Percentiles rank a stretch among this genome's conserved stretches.
Conservation (phyloP, 495 filamentous ascomycete species). For the Trichoderma gamsii region DNA sequence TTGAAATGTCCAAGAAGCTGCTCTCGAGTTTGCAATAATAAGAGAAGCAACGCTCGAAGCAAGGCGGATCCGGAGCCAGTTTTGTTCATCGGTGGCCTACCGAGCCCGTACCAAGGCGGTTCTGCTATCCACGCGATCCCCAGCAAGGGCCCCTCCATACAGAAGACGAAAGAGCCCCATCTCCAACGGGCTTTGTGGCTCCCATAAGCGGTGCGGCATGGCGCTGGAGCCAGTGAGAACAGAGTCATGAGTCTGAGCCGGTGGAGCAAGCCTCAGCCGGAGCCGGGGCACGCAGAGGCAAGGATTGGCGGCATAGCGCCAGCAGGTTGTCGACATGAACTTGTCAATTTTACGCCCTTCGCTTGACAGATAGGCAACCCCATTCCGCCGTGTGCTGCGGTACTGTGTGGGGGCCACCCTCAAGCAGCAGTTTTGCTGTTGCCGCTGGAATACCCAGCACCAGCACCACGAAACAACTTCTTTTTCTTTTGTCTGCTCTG, state of each 20-base stretch:
- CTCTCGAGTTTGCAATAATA: background rate
- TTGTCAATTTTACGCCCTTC: conserved; percentile 19
- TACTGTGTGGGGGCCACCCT: conserved; percentile 5
- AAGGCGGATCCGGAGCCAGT: conserved; percentile 3
- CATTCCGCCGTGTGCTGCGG: background rate
- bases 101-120: background rate
- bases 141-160: conserved; percentile 1
- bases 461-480: no score
- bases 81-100: conserved; percentile 2
- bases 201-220: conserved; percentile 8
- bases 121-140: conserved; percentile 10
- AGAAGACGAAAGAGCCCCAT: background rate
- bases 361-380: conserved; percentile 14
- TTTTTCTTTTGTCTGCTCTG: background rate
- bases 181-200: conserved; percentile 6
- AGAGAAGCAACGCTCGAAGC: background rate
- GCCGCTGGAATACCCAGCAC: no score
- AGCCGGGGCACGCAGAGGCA: conserved; percentile 8
- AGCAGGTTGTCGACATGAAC: background rate
- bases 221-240: conserved; percentile 10
- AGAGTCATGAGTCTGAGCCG: conserved; percentile 15
- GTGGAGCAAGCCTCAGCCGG: conserved; percentile 4
- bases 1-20: background rate
- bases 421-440: background rate
- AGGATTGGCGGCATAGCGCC: background rate